Conservation (phyloP, 2,329 filamentous ascomycete genomes). For the Trichophyton benhamiae region DNA sequence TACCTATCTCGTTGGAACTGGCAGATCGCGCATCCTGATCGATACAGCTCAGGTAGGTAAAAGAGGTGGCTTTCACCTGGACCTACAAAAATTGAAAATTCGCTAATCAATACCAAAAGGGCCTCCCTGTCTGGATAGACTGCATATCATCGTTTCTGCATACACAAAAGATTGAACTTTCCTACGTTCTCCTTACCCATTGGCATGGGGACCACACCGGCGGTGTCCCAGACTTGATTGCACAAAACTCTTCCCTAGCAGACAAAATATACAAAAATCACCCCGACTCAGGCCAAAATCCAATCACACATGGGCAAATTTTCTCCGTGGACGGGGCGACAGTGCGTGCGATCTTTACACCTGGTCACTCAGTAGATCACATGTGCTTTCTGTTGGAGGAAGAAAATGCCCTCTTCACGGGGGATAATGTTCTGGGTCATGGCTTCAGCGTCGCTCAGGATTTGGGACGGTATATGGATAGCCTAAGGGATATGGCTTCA, state of each 20-base stretch:
- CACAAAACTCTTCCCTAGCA: background rate
- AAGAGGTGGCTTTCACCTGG: background rate
- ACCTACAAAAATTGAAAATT: background rate
- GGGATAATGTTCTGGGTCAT: conserved; percentile 65
- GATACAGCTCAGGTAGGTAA: background rate
- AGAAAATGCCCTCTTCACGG: conserved; percentile 65
- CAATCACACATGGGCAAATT: conserved; percentile 44
- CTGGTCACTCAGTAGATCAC: conserved; percentile 65
- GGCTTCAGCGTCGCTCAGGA: conserved; percentile 32
- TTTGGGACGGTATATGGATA: conserved; percentile 41
- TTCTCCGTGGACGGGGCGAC: conserved; percentile 37
- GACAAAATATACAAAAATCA: conserved; percentile 41
- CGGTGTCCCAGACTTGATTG: background rate
- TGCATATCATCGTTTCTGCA: background rate
- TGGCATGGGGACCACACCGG: background rate
- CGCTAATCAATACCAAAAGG: background rate
- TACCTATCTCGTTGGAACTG: background rate
- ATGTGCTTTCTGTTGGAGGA: conserved; percentile 59
- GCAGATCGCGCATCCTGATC: background rate
- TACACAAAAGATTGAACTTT: background rate
- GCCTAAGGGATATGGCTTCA: conserved; percentile 33
- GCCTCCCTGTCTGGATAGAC: background rate
- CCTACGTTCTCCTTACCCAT: background rate
- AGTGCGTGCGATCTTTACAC: conserved; percentile 28
- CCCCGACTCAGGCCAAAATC: conserved; percentile 39